Evolutionary conservation across 2,329 filamentous ascomycete species (phyloP).

Genomic region (Cryphonectria parasitica): DNA sequence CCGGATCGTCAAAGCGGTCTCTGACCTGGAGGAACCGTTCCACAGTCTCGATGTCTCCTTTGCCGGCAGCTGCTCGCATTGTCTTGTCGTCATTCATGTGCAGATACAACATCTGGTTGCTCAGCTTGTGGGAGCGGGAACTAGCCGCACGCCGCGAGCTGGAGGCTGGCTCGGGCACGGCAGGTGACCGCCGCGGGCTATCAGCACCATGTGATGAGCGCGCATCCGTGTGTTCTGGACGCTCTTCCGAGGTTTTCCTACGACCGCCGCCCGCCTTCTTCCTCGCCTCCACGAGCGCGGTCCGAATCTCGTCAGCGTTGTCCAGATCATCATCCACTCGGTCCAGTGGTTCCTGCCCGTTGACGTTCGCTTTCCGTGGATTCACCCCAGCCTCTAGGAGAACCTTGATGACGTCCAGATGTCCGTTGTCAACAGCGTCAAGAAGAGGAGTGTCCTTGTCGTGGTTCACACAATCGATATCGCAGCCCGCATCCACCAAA

Average conservation of each 20-base stretch:
- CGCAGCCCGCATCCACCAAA: constrained; percentile 81
- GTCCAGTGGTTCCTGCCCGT: constrained; percentile 89
- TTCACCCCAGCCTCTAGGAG: constrained; percentile 87
- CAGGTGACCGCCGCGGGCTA: constrained; percentile 61
- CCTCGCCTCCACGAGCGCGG: constrained; percentile 63
- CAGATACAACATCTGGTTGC: constrained; percentile 67
- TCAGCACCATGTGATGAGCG: constrained; percentile 57
- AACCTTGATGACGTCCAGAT: constrained; percentile 84
- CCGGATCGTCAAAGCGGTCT: constrained; percentile 71
- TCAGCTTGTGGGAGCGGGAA: constrained; percentile 65
- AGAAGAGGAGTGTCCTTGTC: constrained; percentile 92
- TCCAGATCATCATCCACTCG: constrained; percentile 76
- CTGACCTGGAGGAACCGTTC: constrained; percentile 65
- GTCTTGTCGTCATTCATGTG: constrained; percentile 62
- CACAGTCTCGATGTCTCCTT: constrained; percentile 65
- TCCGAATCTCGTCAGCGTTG: constrained; percentile 78
- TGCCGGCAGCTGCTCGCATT: constrained; percentile 61
- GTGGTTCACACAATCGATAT: constrained; percentile 76
- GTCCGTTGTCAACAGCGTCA: constrained; percentile 94
- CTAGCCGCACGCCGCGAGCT: constrained; percentile 57
- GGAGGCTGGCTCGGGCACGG: constrained; percentile 34
- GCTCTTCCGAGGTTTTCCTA: constrained; percentile 62
- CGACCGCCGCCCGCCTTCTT: constrained; percentile 59
- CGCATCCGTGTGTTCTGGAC: constrained; percentile 48
- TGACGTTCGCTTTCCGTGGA: constrained; percentile 86